Evolutionary conservation across 73 alveolate genomes (phyloP).

Genomic region (Uronychia binucleata): DNA sequence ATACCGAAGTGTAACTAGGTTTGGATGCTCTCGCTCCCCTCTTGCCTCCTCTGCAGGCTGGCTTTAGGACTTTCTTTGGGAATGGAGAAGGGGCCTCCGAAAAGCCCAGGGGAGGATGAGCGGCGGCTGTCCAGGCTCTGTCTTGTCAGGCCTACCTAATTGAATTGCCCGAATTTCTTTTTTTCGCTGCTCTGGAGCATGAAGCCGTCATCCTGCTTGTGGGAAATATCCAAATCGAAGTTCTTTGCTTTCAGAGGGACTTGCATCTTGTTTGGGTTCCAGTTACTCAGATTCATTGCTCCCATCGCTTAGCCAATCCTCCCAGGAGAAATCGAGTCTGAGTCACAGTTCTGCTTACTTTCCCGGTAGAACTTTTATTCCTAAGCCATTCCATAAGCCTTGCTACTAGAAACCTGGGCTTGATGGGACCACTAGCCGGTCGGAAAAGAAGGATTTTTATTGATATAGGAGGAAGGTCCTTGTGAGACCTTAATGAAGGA

Average conservation of each 20-base stretch:
- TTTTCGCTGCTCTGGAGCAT: not conserved
- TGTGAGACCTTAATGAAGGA: not conserved
- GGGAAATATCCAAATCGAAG: not conserved
- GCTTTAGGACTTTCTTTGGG: not conserved
- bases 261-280: not conserved
- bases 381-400: too few species aligned
- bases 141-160: not conserved
- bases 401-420: too few species aligned
- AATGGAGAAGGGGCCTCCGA: not conserved
- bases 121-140: not conserved
- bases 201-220: too few species aligned
- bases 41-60: not conserved
- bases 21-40: not conserved
- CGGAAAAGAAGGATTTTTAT: not conserved
- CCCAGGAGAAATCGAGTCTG: not conserved
- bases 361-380: too few species aligned
- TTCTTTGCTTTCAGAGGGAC: not conserved
- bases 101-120: not conserved
- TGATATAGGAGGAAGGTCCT: not conserved
- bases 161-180: not conserved
- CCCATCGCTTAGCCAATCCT: not conserved
- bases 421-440: not conserved
- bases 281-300: not conserved
- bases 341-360: not conserved
- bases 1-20: not conserved